Conservation (phyloP, 345 rosid genomes). For the Noccaea caerulescens region DNA sequence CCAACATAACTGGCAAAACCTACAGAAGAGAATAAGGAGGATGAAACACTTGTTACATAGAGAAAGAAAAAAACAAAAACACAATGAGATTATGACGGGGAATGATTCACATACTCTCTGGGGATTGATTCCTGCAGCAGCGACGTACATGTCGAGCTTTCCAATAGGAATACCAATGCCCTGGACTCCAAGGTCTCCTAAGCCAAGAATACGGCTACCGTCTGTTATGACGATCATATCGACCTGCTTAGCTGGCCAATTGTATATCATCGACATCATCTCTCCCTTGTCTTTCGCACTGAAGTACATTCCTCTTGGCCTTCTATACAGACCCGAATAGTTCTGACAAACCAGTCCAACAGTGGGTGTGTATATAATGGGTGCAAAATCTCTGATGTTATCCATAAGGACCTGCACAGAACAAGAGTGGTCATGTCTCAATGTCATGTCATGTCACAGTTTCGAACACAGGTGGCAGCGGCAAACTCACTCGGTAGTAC, state of each 20-base stretch:
- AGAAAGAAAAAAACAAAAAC: neutral
- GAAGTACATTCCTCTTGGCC: constrained; percentile 99
- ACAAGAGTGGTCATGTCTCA: neutral
- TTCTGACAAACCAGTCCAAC: constrained; percentile 98
- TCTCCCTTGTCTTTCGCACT: constrained; percentile 99
- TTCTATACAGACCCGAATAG: constrained; percentile 93
- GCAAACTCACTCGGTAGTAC: constrained; percentile 74
- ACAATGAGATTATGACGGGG: neutral
- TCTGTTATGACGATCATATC: constrained; percentile 98
- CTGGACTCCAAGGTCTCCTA: constrained; percentile 98
- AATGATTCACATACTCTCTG: constrained; percentile 64
- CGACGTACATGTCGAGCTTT: constrained; percentile 96
- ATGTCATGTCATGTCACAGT: neutral
- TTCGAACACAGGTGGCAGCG: neutral
- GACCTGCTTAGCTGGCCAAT: constrained; percentile 95
- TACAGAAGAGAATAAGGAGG: constrained; percentile 39
- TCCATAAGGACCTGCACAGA: constrained; percentile 83
- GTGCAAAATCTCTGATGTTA: constrained; percentile 93
- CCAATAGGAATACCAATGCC: constrained; percentile 98
- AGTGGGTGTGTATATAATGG: constrained; percentile 92
- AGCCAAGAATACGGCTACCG: constrained; percentile 96
- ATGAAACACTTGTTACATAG: neutral
- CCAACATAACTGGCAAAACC: constrained; percentile 95
- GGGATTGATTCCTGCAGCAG: constrained; percentile 99
- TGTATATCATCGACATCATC: constrained; percentile 99